Conservation (phyloP, 176 grass and related monocot species). For the Thalia dealbata region DNA sequence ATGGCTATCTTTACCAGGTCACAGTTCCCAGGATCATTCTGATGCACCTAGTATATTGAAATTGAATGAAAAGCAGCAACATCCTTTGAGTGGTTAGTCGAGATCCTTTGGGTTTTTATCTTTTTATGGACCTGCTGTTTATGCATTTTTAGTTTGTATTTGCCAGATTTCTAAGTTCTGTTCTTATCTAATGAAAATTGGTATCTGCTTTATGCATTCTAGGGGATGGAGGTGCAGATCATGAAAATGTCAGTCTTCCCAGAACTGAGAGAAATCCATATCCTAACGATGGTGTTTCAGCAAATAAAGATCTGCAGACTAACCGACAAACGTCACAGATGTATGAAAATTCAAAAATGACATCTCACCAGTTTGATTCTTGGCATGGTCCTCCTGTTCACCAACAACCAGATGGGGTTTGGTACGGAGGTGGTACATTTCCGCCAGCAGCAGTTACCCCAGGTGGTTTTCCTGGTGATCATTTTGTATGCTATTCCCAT, state of each 20-base stretch:
- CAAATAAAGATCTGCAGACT: conserved; percentile 24
- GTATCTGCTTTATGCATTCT: conserved; percentile 21
- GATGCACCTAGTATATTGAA: conserved; percentile 56
- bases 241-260: conserved; percentile 38
- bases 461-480: conserved; percentile 53
- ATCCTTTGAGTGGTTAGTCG: conserved; percentile 36
- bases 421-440: conserved; percentile 49
- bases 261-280: conserved; percentile 37
- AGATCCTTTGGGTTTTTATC: conserved; percentile 4
- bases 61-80: conserved; percentile 45
- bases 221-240: conserved; percentile 35
- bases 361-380: conserved; percentile 51
- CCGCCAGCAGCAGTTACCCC: conserved; percentile 35
- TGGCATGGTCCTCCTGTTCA: conserved; percentile 51
- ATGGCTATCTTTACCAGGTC: conserved; percentile 32
- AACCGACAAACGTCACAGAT: conserved; percentile 35
- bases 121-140: no score
- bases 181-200: neutral
- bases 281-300: conserved; percentile 26
- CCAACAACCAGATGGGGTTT: conserved; percentile 53
- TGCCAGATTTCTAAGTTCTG: neutral
- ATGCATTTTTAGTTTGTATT: neutral
- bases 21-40: conserved; percentile 53
- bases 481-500: conserved; percentile 59
- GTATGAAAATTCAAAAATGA: conserved; percentile 25